Base-by-base conservation (phyloP, 352 stramenopile genomes). In the Globisporangium megalacanthum region DNA sequence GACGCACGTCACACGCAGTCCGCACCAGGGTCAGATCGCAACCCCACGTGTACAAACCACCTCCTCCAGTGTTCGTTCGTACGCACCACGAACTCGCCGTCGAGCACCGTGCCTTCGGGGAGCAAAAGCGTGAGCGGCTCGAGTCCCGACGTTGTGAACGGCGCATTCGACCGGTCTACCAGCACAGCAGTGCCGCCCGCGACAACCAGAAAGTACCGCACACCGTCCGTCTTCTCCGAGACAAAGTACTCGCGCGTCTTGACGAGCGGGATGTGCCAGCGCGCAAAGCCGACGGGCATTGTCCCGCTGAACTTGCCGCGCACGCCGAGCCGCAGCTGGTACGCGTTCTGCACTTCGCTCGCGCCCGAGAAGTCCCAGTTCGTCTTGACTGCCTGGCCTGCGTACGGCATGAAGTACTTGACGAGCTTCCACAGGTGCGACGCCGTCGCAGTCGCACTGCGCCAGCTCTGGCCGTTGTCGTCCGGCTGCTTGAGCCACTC, bases 271-370 rank as follows among this genome's bases (percentile, higher is more conserved):
- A 97, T 93, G 62, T 96, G 82, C 70, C 78, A 89, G 37, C 86
- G 81, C n/a, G 88, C 88, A 79, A 97, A 96, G 9, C 90, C 90
- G 17, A 96, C 89, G 8, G 89, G 89, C 87, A 96, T 96, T 9
- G 89, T 95, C 0, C 89, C 89, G 42, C 77, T 83, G 69, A 97
- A 97, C 63, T 95, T 92, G 53, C 77, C 71, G 47, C 81, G 79
- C 52, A 82, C 60, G 39, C 86, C 81, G 31, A 94, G 51, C 11
- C 82, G 83, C 1, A 69, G 65, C 60, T 90, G 79, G 61, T 91
- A 95, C 1, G 81, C 83, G 52, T 92, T 89, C 49, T 91, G 85
- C 49, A 93, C 65, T 55, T 90, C 79, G 3, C 77, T 84, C 10
- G 83, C 79, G 13, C 77, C 81, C 15, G 76, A 17, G 51, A 88